Conservation (phyloP, 768 basidiomycete genomes). For the Tephrocybe rancida region DNA sequence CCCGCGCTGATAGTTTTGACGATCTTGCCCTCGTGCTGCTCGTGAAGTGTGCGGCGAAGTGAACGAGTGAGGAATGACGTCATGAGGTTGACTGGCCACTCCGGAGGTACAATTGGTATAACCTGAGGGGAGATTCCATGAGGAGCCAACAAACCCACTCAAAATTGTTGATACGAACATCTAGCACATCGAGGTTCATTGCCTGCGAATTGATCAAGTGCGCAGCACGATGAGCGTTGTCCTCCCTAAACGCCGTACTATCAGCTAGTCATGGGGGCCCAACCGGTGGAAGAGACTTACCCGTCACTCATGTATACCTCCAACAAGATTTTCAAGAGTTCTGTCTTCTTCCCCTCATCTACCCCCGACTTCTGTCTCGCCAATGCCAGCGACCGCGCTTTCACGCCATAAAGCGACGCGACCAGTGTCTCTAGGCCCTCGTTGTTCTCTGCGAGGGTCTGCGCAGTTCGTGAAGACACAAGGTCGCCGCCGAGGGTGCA, state of each 20-base stretch:
- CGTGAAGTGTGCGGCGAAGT: conserved; percentile 74
- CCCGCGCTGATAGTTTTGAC: conserved; percentile 77
- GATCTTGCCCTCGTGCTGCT: conserved; percentile 69
- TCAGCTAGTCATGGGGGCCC: neutral
- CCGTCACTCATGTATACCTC: conserved; percentile 82
- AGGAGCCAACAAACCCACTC: neutral
- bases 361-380: conserved; percentile 38
- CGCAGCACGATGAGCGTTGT: conserved; percentile 59
- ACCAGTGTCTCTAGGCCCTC: conserved; percentile 57
- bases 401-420: conserved; percentile 40
- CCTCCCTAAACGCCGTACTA: conserved; percentile 43
- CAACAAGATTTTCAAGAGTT: conserved; percentile 69
- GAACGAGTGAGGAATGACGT: conserved; percentile 81
- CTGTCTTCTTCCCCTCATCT: conserved; percentile 51
- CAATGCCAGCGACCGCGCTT: conserved; percentile 20
- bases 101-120: conserved; percentile 64
- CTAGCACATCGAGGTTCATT: conserved; percentile 72
- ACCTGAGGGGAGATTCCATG: conserved; percentile 48
- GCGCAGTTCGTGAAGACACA: conserved; percentile 60
- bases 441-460: conserved; percentile 47
- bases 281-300: conserved; percentile 43
- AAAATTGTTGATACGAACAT: conserved; percentile 50
- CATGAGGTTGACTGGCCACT: conserved; percentile 75
- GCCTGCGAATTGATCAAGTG: conserved; percentile 80
- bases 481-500: conserved; percentile 82